These are phyloP conservation scores for Solanum pennellii DNA, from an alignment of 257 asterid genomes.

Conservation along the genomic window DNA sequence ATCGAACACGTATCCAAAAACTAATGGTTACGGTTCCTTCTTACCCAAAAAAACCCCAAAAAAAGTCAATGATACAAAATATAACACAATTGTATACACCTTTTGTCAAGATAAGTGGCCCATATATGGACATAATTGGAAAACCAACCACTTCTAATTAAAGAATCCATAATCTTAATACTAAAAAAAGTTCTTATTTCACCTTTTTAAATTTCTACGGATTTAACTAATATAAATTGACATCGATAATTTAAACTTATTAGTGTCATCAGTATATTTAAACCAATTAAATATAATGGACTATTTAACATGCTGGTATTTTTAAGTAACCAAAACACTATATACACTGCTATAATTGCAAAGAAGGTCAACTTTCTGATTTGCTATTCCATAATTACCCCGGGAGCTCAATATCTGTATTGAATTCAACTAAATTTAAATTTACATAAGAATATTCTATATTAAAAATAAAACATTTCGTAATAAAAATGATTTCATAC, in stretches of 20 bases:
- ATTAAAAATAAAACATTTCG: accelerated
- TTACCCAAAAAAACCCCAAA: background rate
- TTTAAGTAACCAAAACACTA: background rate
- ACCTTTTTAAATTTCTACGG: background rate
- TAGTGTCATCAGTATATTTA: background rate
- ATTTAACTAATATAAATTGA: background rate
- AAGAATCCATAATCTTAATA: background rate
- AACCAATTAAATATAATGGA: background rate
- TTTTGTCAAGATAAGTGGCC: background rate
- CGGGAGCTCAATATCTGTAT: accelerated
- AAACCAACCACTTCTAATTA: background rate
- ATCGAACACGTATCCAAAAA: too few relatives aligned
- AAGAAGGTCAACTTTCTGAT: background rate
- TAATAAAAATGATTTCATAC: background rate
- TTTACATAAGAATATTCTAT: background rate
- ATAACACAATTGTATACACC: background rate
- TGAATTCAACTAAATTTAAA: background rate
- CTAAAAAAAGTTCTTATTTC: background rate
- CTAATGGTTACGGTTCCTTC: background rate
- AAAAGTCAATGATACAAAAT: background rate
- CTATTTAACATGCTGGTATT: background rate
- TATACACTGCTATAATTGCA: background rate
- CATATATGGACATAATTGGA: background rate
- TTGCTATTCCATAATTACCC: background rate
- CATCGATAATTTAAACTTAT: background rate